Evolutionary conservation across 306 rosid species (phyloP), one percentile per base, ranked within the genome.

Genomic region (Vicia villosa): DNA sequence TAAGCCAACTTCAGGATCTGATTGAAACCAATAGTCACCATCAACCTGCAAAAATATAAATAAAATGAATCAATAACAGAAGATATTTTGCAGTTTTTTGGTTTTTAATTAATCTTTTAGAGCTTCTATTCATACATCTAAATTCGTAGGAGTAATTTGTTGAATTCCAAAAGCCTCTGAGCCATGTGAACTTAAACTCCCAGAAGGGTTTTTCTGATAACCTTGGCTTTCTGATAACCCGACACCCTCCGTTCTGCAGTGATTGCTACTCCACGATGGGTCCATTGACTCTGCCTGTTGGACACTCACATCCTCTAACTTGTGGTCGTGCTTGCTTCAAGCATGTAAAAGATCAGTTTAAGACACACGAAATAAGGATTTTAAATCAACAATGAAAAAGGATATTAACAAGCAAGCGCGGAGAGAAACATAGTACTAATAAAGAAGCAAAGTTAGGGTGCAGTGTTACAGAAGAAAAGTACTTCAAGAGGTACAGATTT

Each of bases 1-100:
- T 51, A 74, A 73, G 80, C 85, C 75, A 77, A 87, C 82, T 63
- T 79, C 79, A 68, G 83, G 80, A 74, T 92, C 86, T 54, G 95
- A 83, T 67, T 73, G 76, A 63, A 92, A 87, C 96, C 97, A 92
- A 67, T 92, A 92, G 82, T 92, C 97, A 78, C 83, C 72, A 21
- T 83, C 80, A 8, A 72, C 76, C 97, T 89, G 85, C 84, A 68
- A 68, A 80, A 12, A 54, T 15, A 79, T 10, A 26, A 58, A 58
- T 9, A 40, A n/a, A 6, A 58, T 20, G 13, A 74, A 65, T 37
- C 5, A 68, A 37, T 64, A 51, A 11, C 26, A 28, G 32, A 55
- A 5, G 32, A 16, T 37, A 17, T 16, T 26, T 13, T 56, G 10
- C 40, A 66, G 63, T 36, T 14, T 50, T 41, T 60, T 73, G 45